Percentiles rank a stretch among this genome's conserved stretches.
Evolutionary conservation across 352 stramenopile species (phyloP).

Genomic region (Phytophthora citricola): DNA sequence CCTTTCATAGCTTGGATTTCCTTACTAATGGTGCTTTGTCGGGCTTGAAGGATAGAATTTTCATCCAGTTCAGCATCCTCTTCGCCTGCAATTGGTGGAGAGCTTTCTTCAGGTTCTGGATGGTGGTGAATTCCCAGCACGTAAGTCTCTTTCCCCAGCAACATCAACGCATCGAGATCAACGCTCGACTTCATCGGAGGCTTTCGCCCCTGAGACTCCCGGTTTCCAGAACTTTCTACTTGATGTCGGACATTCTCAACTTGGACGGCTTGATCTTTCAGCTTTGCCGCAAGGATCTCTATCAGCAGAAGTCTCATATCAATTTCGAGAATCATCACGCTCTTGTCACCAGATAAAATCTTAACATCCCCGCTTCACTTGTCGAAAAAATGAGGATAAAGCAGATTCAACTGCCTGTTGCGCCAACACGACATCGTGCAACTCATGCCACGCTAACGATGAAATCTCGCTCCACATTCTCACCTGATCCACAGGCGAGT

Average conservation of each 20-base stretch:
- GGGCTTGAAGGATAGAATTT: constrained; percentile 1
- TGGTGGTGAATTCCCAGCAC: constrained; percentile 50
- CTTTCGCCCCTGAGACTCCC: not conserved
- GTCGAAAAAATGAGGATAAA: constrained; percentile 51
- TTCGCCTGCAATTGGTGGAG: not conserved
- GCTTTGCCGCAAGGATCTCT: constrained; percentile 48
- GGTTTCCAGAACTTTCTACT: constrained; percentile 11
- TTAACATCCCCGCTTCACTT: constrained; percentile 23
- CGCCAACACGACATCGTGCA: constrained; percentile 43
- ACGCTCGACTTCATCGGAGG: not conserved
- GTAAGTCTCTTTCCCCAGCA: constrained; percentile 33
- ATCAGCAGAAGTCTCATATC: constrained; percentile 58
- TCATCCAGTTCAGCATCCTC: constrained; percentile 14
- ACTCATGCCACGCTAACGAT: constrained; percentile 48
- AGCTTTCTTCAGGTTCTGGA: constrained; percentile 2
- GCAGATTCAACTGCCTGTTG: constrained; percentile 36
- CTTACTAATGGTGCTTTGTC: constrained; percentile 12
- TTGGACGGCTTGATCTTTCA: constrained; percentile 39
- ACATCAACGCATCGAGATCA: constrained; percentile 32
- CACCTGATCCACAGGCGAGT: constrained; percentile 26
- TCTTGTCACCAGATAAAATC: constrained; percentile 48
- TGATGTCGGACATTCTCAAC: constrained; percentile 18
- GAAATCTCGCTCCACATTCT: constrained; percentile 58
- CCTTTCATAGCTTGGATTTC: constrained; percentile 52
- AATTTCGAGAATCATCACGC: constrained; percentile 59